A percentile compares a stretch with the other conserved stretches of the same genome.
phyloP scores from a whole-genome alignment of 1,139 yeast species.

The Citeromyces hawaiiensis region DNA sequence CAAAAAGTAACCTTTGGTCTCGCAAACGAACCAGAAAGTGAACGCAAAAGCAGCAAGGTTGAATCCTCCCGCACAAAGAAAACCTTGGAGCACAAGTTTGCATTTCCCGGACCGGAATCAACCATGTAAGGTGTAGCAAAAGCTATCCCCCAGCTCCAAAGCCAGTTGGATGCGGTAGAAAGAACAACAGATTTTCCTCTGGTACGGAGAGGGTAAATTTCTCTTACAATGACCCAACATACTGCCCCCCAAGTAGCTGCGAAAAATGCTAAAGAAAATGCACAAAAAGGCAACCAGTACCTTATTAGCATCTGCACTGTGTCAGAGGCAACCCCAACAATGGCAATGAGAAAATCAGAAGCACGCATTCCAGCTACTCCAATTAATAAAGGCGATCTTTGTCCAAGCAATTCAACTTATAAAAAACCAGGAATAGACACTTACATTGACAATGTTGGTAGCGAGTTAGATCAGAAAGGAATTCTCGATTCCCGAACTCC shows the following conservation, averaged over 20 bases:
- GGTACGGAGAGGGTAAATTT: slow-evolving; percentile 44
- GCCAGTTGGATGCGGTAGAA: slow-evolving; percentile 23
- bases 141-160: slow-evolving; percentile 22
- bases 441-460: neutral
- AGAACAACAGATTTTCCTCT: slow-evolving; percentile 29
- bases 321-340: slow-evolving; percentile 33
- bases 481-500: slow-evolving; percentile 24
- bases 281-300: slow-evolving; percentile 36
- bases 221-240: slow-evolving; percentile 44
- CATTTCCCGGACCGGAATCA: slow-evolving; percentile 38
- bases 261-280: slow-evolving; percentile 40
- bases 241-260: slow-evolving; percentile 35
- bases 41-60: slow-evolving; percentile 21
- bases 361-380: slow-evolving; percentile 49
- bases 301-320: slow-evolving; percentile 14
- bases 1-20: slow-evolving; percentile 41
- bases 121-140: slow-evolving; percentile 27
- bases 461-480: slow-evolving; percentile 10
- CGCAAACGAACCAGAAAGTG: slow-evolving; percentile 35
- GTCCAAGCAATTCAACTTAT: slow-evolving; percentile 21
- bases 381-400: slow-evolving; percentile 33
- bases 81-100: slow-evolving; percentile 48
- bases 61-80: slow-evolving; percentile 61
- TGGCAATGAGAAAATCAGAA: slow-evolving; percentile 47
- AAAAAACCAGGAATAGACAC: neutral